Evolutionary conservation across 2,329 filamentous ascomycete species (phyloP), one percentile per base, ranked within the genome.

Genomic region (Fusarium goolgardi): DNA sequence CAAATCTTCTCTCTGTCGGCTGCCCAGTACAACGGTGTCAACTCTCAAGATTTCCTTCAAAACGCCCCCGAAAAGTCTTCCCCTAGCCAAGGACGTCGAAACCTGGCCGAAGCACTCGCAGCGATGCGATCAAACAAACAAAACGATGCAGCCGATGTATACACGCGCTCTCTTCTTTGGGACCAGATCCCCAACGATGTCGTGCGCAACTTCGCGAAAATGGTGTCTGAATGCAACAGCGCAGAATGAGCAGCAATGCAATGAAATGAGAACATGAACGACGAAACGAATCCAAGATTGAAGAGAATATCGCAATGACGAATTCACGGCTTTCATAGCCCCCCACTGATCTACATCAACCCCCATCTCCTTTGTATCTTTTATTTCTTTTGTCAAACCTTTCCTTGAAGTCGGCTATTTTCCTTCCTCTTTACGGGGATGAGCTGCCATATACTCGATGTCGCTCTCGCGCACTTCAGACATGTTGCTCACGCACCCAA

Each of bases 161-260:
- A 97, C 81, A 96, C 94, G 34, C 88, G 95, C 59, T 97, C 93
- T 66, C 85, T 98, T 65, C 88, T 98, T 59, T 97, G 93, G 93
- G 94, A 97, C 75, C 92, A 94, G 79, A 94, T 98, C 73, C 94
- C 96, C 16, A 87, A 89, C 72, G 94, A 98, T 69, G 94, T 98
- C 49, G 93, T 99, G 55, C 89, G 90, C 72, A 93, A 95, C 78
- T 98, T 98, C 83, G 92, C 92, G 74, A 92, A 93, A 80, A 94
- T 97, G 87, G 91, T 97, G 73, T 88, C 91, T 69, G 91, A 96
- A 75, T 90, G 86, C 80, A 90, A 85, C 79, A 82, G 80, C 70
- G 77, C 79, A 81, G 73, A 76, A 78, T 68, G 79, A 80, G 71
- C 79, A 80, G 73, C 78, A 79, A 78, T 78, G 79, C 78, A 78